These are phyloP conservation scores for Chlorella vulgaris DNA, from an alignment of 139 green algal species.

Conservation along the genomic window DNA sequence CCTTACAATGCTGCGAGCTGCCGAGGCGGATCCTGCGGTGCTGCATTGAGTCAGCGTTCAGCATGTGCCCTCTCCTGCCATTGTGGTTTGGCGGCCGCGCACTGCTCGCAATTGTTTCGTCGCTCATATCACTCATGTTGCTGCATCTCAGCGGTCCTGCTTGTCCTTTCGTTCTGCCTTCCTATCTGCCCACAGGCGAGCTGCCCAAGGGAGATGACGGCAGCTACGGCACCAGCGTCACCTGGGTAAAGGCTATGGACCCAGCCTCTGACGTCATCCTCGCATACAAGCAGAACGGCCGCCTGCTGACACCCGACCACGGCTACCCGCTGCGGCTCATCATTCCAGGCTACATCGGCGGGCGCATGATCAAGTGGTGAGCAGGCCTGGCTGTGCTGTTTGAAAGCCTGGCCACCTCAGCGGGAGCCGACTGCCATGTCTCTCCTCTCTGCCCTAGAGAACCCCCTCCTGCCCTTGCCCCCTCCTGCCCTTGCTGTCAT, in stretches of 20 bases:
- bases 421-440: conserved; percentile 4
- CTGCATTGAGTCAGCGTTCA: not conserved
- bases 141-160: not conserved
- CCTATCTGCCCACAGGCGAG: conserved; percentile 51
- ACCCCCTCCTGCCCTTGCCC: too few species aligned
- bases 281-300: conserved; percentile 80
- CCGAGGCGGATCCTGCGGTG: not conserved
- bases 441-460: too few species aligned
- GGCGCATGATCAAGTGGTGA: conserved; percentile 69
- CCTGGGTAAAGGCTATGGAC: conserved; percentile 67
- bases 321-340: conserved; percentile 73
- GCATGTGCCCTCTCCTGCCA: too few species aligned
- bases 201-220: conserved; percentile 78
- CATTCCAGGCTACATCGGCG: conserved; percentile 82
- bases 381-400: not conserved
- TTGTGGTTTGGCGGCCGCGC: too few species aligned
- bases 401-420: not conserved
- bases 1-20: not conserved
- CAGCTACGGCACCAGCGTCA: conserved; percentile 69
- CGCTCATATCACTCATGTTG: too few species aligned
- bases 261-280: conserved; percentile 73
- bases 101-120: too few species aligned
- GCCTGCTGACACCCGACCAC: conserved; percentile 74
- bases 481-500: too few species aligned
- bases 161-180: not conserved